A percentile compares a stretch with the other conserved stretches of the same genome.
Evolutionary conservation across 1,284 basidiomycete species (phyloP).

Genomic region (Tremellales sp.): DNA sequence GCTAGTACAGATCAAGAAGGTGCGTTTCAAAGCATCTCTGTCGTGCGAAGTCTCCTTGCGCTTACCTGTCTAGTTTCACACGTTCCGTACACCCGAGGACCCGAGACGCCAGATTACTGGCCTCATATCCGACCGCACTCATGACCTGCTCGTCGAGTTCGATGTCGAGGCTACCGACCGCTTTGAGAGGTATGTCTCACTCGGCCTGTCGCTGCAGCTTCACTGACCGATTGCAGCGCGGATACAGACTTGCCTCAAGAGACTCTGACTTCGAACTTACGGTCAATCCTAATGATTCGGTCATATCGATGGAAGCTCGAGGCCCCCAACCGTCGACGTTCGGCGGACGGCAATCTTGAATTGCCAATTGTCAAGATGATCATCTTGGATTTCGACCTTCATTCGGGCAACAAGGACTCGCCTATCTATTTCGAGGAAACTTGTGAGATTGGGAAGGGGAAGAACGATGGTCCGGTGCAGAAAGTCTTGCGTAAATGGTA

Average conservation of each 20-base stretch:
- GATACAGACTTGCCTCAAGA: constrained; percentile 14
- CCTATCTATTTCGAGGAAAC: constrained; percentile 19
- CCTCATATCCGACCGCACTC: constrained; percentile 22
- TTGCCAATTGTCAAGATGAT: constrained; percentile 22
- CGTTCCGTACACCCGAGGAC: constrained; percentile 7
- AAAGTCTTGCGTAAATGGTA: constrained; percentile 34
- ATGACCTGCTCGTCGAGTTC: constrained; percentile 23
- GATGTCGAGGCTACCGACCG: constrained; percentile 22
- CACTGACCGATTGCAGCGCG: constrained; percentile 5
- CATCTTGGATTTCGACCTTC: constrained; percentile 23
- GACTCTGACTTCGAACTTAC: constrained; percentile 23
- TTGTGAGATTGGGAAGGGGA: constrained; percentile 12
- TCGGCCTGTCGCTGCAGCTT: not conserved
- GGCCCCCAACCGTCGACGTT: not conserved
- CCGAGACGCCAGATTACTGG: constrained; percentile 14
- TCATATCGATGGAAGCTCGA: constrained; percentile 15
- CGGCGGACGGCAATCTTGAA: constrained; percentile 1
- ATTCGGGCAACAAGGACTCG: constrained; percentile 18
- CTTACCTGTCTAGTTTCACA: constrained; percentile 16
- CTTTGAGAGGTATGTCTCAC: constrained; percentile 25
- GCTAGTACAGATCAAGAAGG: constrained; percentile 23
- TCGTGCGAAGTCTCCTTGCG: no score
- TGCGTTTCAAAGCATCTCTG: constrained; percentile 13
- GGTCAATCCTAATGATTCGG: constrained; percentile 19
- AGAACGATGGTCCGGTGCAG: constrained; percentile 12